Conservation (phyloP, 345 rosid genomes). For the Bruguiera sexangula region DNA sequence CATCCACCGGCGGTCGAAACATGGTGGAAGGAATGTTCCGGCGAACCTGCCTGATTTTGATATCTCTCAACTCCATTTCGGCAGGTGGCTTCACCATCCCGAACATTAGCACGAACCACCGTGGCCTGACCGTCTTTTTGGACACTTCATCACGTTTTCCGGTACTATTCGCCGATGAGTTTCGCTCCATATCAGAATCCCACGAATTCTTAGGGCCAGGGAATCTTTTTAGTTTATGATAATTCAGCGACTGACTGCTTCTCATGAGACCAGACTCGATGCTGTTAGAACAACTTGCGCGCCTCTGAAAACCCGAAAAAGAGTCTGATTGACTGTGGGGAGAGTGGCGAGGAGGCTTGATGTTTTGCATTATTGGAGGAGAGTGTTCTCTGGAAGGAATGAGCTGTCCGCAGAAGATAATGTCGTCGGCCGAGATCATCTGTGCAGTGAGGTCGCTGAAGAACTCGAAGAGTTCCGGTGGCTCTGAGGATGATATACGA, state of each 20-base stretch:
- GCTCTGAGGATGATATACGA: slow-evolving; percentile 25
- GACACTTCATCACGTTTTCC: slow-evolving; percentile 15
- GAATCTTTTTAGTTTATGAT: slow-evolving; percentile 35
- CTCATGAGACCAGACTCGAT: slow-evolving; percentile 25
- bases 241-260: slow-evolving; percentile 59
- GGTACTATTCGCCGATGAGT: slow-evolving; percentile 23
- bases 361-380: neutral
- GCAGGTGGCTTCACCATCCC: slow-evolving; percentile 59
- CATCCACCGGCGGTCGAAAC: slow-evolving; percentile 30
- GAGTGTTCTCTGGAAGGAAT: slow-evolving; percentile 40
- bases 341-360: slow-evolving; percentile 7
- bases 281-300: slow-evolving; percentile 22
- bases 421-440: slow-evolving; percentile 71
- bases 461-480: slow-evolving; percentile 56
- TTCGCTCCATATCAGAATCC: slow-evolving; percentile 22
- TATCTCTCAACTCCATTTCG: slow-evolving; percentile 62
- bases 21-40: slow-evolving; percentile 39
- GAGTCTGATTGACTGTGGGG: slow-evolving; percentile 54
- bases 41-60: slow-evolving; percentile 62
- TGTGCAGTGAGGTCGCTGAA: slow-evolving; percentile 35
- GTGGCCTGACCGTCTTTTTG: slow-evolving; percentile 30
- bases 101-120: slow-evolving; percentile 63
- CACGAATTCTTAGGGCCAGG: slow-evolving; percentile 12
- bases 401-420: slow-evolving; percentile 64
- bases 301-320: slow-evolving; percentile 37